These are phyloP conservation scores for Leptosphaerulina australis DNA, from an alignment of 2,329 filamentous ascomycete species.

Conservation along the genomic window DNA sequence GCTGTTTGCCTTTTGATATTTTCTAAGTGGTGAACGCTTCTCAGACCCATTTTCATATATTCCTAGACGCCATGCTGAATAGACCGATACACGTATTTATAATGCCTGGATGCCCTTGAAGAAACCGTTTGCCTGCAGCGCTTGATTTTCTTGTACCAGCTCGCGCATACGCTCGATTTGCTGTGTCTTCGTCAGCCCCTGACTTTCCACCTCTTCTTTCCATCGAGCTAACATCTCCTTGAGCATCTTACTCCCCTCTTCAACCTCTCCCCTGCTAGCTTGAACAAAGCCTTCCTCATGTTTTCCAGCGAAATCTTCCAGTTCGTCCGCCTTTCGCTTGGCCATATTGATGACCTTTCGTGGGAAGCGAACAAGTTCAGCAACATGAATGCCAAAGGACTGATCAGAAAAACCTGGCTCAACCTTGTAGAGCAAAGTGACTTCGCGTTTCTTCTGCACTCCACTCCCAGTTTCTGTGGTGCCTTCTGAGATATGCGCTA, in stretches of 20 bases:
- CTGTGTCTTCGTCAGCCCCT: slow-evolving; percentile 63
- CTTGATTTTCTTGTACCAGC: slow-evolving; percentile 74
- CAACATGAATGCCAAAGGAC: slow-evolving; percentile 97
- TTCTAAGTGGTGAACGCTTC: too few relatives aligned
- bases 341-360: slow-evolving; percentile 98
- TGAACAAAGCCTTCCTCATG: slow-evolving; percentile 60
- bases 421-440: slow-evolving; percentile 95
- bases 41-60: neutral
- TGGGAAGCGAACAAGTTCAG: slow-evolving; percentile 93
- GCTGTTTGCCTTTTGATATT: neutral
- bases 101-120: slow-evolving; percentile 64
- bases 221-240: slow-evolving; percentile 83
- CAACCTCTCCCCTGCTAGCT: slow-evolving; percentile 78
- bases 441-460: slow-evolving; percentile 64
- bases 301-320: slow-evolving; percentile 91
- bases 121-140: slow-evolving; percentile 67
- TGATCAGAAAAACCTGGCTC: slow-evolving; percentile 95
- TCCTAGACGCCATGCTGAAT: slow-evolving; percentile 12
- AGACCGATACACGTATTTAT: slow-evolving; percentile 28
- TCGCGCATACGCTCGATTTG: slow-evolving; percentile 80
- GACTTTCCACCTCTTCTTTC: slow-evolving; percentile 75
- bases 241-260: slow-evolving; percentile 82
- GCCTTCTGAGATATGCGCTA: slow-evolving; percentile 78
- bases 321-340: slow-evolving; percentile 96
- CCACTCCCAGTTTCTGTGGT: slow-evolving; percentile 53